Base-by-base conservation (phyloP, 2,329 filamentous ascomycete genomes). In the Leptographium procerum region DNA sequence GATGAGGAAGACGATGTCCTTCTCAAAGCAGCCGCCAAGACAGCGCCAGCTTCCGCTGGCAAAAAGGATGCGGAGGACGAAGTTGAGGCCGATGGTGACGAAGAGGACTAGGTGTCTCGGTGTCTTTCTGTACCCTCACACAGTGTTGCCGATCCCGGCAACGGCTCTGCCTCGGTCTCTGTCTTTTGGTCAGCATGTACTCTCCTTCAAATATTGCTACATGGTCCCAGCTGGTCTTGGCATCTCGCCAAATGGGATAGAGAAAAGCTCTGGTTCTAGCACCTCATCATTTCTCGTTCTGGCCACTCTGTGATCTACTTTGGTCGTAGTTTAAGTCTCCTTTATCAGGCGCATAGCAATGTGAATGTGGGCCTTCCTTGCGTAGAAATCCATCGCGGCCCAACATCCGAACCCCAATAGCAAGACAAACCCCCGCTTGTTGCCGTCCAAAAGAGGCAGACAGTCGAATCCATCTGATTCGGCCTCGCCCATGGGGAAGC, bases 1-100 rank as follows among this genome's bases (percentile, higher is more conserved):
- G 69, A 64, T 2, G 67, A 66, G 3, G 65, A 43, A 7, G 59
- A 61, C 8, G 62, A 55, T 7, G 59, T 50, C 13, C 43, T 22
- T 3, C 60, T 57, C 19, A 59, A 64, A 57, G 56, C 47, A 1
- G 52, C 58, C 13, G 40, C 28, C 56, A 64, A 65, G 56, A 55
- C 52, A 6, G 34, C 57, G 29, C 59, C 61, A 26, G 56, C 57
- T 3, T 58, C 59, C 10, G 59, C 50, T 14, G 60, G 52, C 10
- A 60, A 40, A 13, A 61, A 60, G 14, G 59, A 40, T 3, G 58
- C 48, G 10, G 60, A 59, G 2, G 56, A 58, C 6, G 52, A 26
- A 22, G 61, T 60, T 11, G 60, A 60, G 3, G 61, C 59, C 19
- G 62, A 48, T 24, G 62, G 57, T 34, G 61, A 63, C 29, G 62